phyloP scores from a whole-genome alignment of 2,329 filamentous ascomycete genomes.

The Remersonia thermophila region DNA sequence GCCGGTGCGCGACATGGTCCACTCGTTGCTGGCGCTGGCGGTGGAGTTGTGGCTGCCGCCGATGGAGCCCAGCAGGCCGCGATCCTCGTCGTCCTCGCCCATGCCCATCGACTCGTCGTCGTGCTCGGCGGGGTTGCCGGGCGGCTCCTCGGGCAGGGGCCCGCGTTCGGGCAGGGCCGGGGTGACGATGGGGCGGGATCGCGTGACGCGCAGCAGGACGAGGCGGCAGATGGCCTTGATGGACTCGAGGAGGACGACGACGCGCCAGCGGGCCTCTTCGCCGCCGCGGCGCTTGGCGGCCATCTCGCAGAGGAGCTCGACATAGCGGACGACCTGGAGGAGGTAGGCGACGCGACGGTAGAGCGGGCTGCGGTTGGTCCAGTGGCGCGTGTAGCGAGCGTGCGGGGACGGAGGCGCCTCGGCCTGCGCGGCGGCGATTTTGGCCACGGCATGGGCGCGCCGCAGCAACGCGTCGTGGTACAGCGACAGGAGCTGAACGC shows the following conservation, averaged over 20 bases:
- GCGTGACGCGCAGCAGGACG: constrained; percentile 68
- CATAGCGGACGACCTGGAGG: constrained; percentile 85
- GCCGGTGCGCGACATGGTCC: constrained; percentile 91
- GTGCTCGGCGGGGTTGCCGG: constrained; percentile 36
- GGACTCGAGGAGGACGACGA: constrained; percentile 72
- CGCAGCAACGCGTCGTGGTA: constrained; percentile 86
- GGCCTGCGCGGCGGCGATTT: constrained; percentile 35
- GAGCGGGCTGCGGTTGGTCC: constrained; percentile 49
- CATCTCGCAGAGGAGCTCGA: constrained; percentile 96
- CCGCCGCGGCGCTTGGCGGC: constrained; percentile 75
- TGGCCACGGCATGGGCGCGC: constrained; percentile 42
- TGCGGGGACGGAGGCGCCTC: constrained; percentile 42
- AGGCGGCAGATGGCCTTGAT: constrained; percentile 78
- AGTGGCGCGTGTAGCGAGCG: constrained; percentile 55
- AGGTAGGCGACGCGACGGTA: constrained; percentile 74
- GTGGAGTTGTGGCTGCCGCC: constrained; percentile 6
- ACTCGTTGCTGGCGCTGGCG: constrained; percentile 32
- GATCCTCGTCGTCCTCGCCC: constrained; percentile 51
- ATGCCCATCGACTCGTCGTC: constrained; percentile 32
- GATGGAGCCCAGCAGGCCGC: constrained; percentile 8
- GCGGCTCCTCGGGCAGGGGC: constrained; percentile 49
- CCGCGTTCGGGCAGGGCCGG: constrained; percentile 81
- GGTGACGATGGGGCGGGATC: constrained; percentile 67
- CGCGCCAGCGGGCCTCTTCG: constrained; percentile 71
- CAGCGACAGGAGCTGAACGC: constrained; percentile 77